phyloP scores from a whole-genome alignment of 257 asterid genomes.

The Lycium ferocissimum region DNA sequence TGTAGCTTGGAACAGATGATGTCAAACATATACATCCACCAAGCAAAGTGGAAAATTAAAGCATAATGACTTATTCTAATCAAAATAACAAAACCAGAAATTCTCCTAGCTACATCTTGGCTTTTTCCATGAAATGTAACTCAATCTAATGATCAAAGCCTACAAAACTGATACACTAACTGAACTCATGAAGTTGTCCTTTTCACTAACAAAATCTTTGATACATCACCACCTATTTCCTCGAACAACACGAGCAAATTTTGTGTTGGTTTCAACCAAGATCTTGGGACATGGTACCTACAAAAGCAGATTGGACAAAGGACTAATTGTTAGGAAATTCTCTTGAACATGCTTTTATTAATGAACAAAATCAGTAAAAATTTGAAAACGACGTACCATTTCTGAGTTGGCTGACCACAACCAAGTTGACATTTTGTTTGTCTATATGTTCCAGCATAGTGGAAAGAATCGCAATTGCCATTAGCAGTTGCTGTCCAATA shows the following conservation, averaged over 20 bases:
- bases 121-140: slow-evolving; percentile 14
- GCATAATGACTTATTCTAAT: neutral
- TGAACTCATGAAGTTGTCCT: slow-evolving; percentile 31
- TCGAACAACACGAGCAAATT: slow-evolving; percentile 65
- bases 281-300: slow-evolving; percentile 87
- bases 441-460: slow-evolving; percentile 59
- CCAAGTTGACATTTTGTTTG: slow-evolving; percentile 66
- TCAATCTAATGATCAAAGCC: neutral
- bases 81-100: neutral
- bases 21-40: neutral
- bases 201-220: slow-evolving; percentile 55
- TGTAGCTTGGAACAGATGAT: neutral
- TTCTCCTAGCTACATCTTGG: slow-evolving; percentile 18
- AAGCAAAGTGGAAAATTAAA: neutral
- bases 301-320: neutral
- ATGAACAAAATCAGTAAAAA: neutral
- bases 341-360: neutral
- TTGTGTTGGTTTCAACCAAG: slow-evolving; percentile 66
- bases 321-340: neutral
- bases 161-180: neutral
- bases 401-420: slow-evolving; percentile 69
- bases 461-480: slow-evolving; percentile 60
- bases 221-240: slow-evolving; percentile 69
- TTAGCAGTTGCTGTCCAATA: slow-evolving; percentile 64
- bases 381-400: slow-evolving; percentile 51